A percentile compares a stretch with the other conserved stretches of the same genome.
Conservation (phyloP, 495 filamentous ascomycete species). For the Penicillium canariense region DNA sequence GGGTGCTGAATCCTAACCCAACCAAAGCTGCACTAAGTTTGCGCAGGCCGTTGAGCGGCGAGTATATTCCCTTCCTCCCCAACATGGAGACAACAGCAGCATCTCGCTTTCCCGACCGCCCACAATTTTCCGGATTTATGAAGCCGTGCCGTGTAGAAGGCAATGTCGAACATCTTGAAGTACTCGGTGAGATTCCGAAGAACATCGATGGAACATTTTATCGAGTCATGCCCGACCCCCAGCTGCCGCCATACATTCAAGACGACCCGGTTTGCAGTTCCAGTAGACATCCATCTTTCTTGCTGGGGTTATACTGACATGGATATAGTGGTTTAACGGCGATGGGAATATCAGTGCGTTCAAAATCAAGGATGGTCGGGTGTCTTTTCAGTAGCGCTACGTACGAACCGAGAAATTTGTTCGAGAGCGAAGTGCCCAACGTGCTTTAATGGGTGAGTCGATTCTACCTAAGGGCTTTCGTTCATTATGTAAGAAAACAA, state of each 20-base stretch:
- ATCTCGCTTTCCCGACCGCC: slow-evolving; percentile 32
- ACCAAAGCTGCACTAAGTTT: no score
- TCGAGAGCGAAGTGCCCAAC: slow-evolving; percentile 37
- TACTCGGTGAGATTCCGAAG: slow-evolving; percentile 26
- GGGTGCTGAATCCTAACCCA: no score
- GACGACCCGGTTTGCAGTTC: slow-evolving; percentile 18
- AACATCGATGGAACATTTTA: slow-evolving; percentile 33
- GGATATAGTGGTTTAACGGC: slow-evolving; percentile 25
- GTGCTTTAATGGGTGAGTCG: slow-evolving; percentile 37
- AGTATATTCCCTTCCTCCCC: no score
- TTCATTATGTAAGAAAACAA: no score
- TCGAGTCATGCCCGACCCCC: slow-evolving; percentile 31
- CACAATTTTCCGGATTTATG: slow-evolving; percentile 19
- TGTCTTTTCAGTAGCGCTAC: slow-evolving; percentile 51
- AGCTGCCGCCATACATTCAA: slow-evolving; percentile 22
- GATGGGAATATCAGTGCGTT: slow-evolving; percentile 53
- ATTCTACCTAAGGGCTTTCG: no score
- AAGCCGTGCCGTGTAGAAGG: slow-evolving; percentile 25
- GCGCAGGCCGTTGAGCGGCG: no score
- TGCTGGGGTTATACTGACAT: not conserved
- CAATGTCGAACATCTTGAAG: slow-evolving; percentile 14
- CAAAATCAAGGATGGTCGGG: slow-evolving; percentile 46
- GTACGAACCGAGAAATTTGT: slow-evolving; percentile 51
- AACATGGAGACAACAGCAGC: not conserved
- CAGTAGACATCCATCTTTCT: no score